Evolutionary conservation across 1,284 basidiomycete species (phyloP), one percentile per base, ranked within the genome.

Genomic region (Boletellus sp.): DNA sequence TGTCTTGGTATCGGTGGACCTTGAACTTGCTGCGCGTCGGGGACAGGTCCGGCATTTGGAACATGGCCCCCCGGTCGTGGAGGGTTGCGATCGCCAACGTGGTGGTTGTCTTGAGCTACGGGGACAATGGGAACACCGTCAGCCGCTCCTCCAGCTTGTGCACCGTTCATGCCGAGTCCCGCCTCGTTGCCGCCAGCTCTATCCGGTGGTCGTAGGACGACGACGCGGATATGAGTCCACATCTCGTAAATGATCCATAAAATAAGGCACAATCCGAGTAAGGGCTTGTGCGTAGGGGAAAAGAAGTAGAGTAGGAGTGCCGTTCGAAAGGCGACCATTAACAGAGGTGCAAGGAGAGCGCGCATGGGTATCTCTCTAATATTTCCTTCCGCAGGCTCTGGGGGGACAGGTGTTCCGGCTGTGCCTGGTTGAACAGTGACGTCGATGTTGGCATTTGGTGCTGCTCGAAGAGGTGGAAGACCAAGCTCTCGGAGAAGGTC

Each of bases 201-300:
- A 64, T 50, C 70, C 41, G 72, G 57, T 10, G 72, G 74, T 47
- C 79, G 74, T 22, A 74, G 62, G 28, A 85, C 56, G 38, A 75
- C 77, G 48, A 80, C 72, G 37, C 83, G 76, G 54, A 89, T 76
- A n/a, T 83, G 82, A 49, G 77, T 79, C 84, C 85, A 89, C 22
- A 86, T 81, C 67, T 91, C 89, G 63, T 88, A 91, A 15, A 85
- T 53, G 61, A 89, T 79, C 85, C 86, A 90, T 5, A 73, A 78
- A 19, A 84, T 70, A 32, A 91, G 75, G 46, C 88, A 67, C 22
- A 87, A 55, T 21, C 83, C 83, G 53, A 90, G 80, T 13, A 90
- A 62, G 1, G 89, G 89, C 54, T 87, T 86, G 57, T 85, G 77
- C 4, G 85, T 79, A 0, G 89, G 89, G 3, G 85, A 83, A 60